Base-by-base conservation (phyloP, 2,329 filamentous ascomycete genomes). In the Diaporthe sp. region DNA sequence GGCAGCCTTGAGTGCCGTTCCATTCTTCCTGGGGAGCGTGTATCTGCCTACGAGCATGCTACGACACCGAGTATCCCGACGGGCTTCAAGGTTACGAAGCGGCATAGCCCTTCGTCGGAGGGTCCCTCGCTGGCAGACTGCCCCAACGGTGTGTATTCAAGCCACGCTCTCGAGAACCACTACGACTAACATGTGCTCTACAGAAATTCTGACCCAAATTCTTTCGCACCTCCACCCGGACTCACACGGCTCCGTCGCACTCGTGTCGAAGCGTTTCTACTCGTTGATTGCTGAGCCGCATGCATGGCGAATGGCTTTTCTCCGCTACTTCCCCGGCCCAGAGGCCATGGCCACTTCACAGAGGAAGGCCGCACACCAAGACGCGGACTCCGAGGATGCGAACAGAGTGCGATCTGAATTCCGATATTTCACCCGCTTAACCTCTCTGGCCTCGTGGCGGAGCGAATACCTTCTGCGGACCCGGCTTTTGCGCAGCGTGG, bases 381-480 rank as follows among this genome's bases (percentile, higher is more conserved):
- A 84, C 1, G 85, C 85, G 79, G 86, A 88, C 31, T 84, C 86
- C 34, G 85, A 90, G 49, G 83, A 84, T 61, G 83, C 85, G 72
- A 92, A 91, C 80, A 83, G 83, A 73, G 86, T 95, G 59, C 90
- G 91, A 39, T 93, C 94, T 1, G 94, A 97, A 81, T 90, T 91
- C 79, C 94, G 95, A 59, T 90, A 92, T 78, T 99, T 98, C 81
- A 91, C 94, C 22, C 92, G 96, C 58, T 88, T 99, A 73, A 97
- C 94, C 13, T 89, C 92, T 4, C 86, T 96, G 77, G 94, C 95
- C n/a, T 97, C 96, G 12, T 98, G 97, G 96, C 91, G 96, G 79
- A 98, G 95, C 84, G 97, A 99, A 83, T 99, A 98, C 81, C 93
- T 98, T 65, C 86, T 98, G 74, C 91, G 97, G 62, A 98, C 95